Conservation (phyloP, 345 rosid species). For the Populus deltoides region DNA sequence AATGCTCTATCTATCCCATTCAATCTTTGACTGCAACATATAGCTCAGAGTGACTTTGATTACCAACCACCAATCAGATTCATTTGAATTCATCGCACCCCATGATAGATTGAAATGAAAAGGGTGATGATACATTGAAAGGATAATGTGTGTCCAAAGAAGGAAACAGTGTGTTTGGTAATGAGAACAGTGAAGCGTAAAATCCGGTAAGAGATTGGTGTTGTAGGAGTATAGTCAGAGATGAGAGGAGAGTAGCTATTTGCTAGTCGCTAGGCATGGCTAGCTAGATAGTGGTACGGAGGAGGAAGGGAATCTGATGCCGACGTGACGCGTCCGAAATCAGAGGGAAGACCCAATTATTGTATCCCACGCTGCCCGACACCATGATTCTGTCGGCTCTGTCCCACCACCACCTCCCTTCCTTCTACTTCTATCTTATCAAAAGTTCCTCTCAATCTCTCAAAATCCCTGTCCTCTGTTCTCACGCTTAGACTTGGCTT, state of each 20-base stretch:
- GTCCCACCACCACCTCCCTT: conserved; percentile 10
- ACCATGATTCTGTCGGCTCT: conserved; percentile 48
- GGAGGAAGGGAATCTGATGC: conserved; percentile 52
- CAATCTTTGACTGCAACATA: background rate
- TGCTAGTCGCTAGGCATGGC: background rate
- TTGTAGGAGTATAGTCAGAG: background rate
- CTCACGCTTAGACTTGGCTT: conserved; percentile 1
- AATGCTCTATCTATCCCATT: too few relatives aligned
- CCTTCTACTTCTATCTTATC: background rate
- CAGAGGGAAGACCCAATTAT: conserved; percentile 58
- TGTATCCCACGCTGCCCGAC: conserved; percentile 69
- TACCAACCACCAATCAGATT: background rate
- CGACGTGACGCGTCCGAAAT: conserved; percentile 63
- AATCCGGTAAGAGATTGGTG: conserved; percentile 46
- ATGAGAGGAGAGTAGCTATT: background rate
- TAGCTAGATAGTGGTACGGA: conserved; percentile 26
- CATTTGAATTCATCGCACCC: background rate
- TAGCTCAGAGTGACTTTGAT: background rate
- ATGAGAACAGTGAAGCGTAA: conserved; percentile 44
- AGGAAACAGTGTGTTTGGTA: conserved; percentile 22
- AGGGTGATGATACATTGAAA: background rate
- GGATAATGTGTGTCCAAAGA: background rate
- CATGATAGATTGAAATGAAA: background rate
- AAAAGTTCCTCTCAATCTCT: conserved; percentile 13
- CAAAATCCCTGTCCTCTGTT: conserved; percentile 3